These are phyloP conservation scores for Syzygium oleosum DNA, from an alignment of 345 rosid species.

Conservation along the genomic window DNA sequence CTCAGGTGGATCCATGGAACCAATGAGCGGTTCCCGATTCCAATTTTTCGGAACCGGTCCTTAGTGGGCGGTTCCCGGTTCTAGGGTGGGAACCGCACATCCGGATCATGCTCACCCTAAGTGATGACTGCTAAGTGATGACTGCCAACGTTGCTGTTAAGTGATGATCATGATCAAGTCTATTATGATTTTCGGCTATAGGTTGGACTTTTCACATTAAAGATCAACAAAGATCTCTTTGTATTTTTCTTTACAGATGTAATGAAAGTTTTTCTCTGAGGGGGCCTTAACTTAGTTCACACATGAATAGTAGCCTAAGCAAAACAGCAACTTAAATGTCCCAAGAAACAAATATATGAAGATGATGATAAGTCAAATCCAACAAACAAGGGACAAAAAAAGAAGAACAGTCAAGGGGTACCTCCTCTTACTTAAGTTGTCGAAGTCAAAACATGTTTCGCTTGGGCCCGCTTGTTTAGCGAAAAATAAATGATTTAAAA, in stretches of 20 bases:
- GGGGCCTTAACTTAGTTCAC: not conserved
- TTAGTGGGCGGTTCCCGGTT: too few species aligned
- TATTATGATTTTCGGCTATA: not conserved
- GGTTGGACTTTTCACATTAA: not conserved
- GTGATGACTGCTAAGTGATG: not conserved
- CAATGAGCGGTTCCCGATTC: rapidly evolving
- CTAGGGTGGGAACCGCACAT: not conserved
- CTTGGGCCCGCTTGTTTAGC: too few species aligned
- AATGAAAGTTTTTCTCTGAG: not conserved
- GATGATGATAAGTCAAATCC: not conserved
- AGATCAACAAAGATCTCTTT: not conserved
- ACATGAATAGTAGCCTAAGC: not conserved
- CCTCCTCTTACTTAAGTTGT: not conserved
- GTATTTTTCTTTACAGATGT: too few species aligned
- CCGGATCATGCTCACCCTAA: not conserved
- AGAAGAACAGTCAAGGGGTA: not conserved
- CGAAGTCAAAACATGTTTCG: not conserved
- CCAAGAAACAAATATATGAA: not conserved
- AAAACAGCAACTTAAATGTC: not conserved
- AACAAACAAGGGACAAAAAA: not conserved
- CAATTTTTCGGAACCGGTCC: rapidly evolving
- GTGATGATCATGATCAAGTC: not conserved
- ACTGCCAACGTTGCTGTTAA: not conserved
- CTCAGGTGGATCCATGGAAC: rapidly evolving
- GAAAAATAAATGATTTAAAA: too few species aligned